Base-by-base conservation (phyloP, 768 basidiomycete species). In the Mycena pura region DNA sequence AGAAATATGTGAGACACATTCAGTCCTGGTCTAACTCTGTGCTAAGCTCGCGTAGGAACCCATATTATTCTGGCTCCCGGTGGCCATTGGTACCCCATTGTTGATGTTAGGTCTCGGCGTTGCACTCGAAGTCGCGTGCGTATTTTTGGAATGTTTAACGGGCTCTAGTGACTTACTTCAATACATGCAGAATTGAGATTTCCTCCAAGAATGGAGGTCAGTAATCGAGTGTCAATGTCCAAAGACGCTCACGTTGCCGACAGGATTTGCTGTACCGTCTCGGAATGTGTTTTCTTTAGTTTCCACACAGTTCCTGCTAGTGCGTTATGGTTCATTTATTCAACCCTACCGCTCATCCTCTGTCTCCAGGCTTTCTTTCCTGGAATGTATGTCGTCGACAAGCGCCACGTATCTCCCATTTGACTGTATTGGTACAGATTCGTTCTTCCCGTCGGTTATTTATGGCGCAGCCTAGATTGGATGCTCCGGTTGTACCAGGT, bases 401-500 rank as follows among this genome's bases (percentile, higher is more conserved):
- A 49, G 11, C 41, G n/a, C 39, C 27, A 36, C 27, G 27, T 47
- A 32, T 48, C 15, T n/a, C 40, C 19, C 13, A 6, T 25, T 45
- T 55, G 22, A 49, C 54, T 34, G n/a, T 57, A 14, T 9, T 22
- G 29, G 6, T 63, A 27, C 48, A 82, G 80, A 24, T 64, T 83
- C 19, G 76, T 89, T 25, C 64, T 82, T 6, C 89, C 88, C 3
- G 61, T 82, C 29, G 82, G 77, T 0, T 73, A 77, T 53, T 71
- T 84, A 39, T 87, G 86, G 81, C 71, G 80, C 28, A 74, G 77
- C 22, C 70, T 82, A 28, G 87, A 90, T 64, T 84, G 82, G 80
- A 77, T 76, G 64, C 65, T 89, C 13, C 75, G 84, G 55, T 79
- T 76, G 77, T 84, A 85, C 66, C 86, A 91, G 70, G 89, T 88